Evolutionary conservation across 345 rosid genomes (phyloP), one percentile per base, ranked within the genome.

Genomic region (Iberis pinnata): DNA sequence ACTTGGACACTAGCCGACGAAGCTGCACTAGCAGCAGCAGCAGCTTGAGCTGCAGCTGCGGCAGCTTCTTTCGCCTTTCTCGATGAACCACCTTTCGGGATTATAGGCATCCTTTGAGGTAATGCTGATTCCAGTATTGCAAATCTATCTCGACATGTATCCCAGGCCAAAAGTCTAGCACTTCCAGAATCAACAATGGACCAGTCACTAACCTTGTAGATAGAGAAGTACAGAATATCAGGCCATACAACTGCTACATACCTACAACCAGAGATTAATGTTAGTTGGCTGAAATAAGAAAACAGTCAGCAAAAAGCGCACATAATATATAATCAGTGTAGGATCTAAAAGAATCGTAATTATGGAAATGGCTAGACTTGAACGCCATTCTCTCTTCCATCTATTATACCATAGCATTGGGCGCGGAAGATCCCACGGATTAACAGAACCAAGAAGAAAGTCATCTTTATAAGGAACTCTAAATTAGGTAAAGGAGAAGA

Each of bases 91-190:
- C 97, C 93, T 67, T 88, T 92, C 7, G 97, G 84, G 69, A 83
- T 77, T 36, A 80, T 51, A 45, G 98, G 98, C 71, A 88, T 73
- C 70, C 95, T 85, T 53, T 90, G 95, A 57, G 86, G 68, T 60
- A 80, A 69, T 12, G 70, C 77, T 62, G 95, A 85, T 72, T 92
- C 98, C 71, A 92, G 68, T 65, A 92, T 78, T 37, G 98, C 86
- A 73, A 88, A 92, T 74, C 89, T 88, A 64, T 92, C 98, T 18
- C 79, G 78, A 58, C 97, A 92, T 52, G 85, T 77, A 72, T 92
- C 98, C 98, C 98, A 92, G 17, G 95, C 93, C 72, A 92, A 75
- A 73, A 83, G 79, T 71, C 95, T 85, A 55, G 98, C 98, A 76
- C 86, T 81, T 55, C 97, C 98, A 62, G 88, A 92, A 73, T 92